Evolutionary conservation across 352 stramenopile genomes (phyloP), one percentile per base, ranked within the genome.

Genomic region (Phytopythium montanum): DNA sequence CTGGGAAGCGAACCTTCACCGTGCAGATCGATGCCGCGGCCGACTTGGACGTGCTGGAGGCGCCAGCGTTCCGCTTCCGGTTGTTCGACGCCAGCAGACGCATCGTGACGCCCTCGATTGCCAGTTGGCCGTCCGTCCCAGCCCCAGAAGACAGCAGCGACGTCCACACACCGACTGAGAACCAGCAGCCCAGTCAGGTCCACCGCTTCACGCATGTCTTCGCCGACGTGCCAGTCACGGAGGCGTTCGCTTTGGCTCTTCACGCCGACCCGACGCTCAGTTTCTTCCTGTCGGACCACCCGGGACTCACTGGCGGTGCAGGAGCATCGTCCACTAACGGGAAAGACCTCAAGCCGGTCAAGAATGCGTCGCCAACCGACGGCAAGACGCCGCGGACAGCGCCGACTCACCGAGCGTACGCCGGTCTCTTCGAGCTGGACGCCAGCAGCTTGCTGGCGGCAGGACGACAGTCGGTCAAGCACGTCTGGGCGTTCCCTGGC

Each of bases 31-130:
- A 90, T 25, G 79, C 66, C 6, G 56, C 66, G 13, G 57, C 88
- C 19, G 75, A 81, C 28, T 61, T 63, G 3, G 53, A 70, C 1
- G 66, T 58, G 12, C 82, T 87, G 38, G 65, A 79, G 29, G 63
- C 77, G 0, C 75, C 83, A 29, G 74, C 62, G 5, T 90, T 93
- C 48, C 79, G 83, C 25, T 93, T 88, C 49, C 73, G 75, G 7
- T 90, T 90, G 52, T 56, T 93, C 1, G 83, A 93, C 31, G 77
- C 76, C 33, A 69, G 62, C 6, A 90, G 81, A 45, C 80, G 79
- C 62, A 13, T 50, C 13, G 67, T 81, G 31, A 93, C 81, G 9
- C 64, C 68, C 5, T 45, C 63, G 6, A 62, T 89, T 19, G 12
- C 53, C 2, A 59, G 23, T 16, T 59, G 53, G 53, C 7, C 36